These are phyloP conservation scores for Helotiales sp. DNA, from an alignment of 2,329 filamentous ascomycete species.

Conservation along the genomic window DNA sequence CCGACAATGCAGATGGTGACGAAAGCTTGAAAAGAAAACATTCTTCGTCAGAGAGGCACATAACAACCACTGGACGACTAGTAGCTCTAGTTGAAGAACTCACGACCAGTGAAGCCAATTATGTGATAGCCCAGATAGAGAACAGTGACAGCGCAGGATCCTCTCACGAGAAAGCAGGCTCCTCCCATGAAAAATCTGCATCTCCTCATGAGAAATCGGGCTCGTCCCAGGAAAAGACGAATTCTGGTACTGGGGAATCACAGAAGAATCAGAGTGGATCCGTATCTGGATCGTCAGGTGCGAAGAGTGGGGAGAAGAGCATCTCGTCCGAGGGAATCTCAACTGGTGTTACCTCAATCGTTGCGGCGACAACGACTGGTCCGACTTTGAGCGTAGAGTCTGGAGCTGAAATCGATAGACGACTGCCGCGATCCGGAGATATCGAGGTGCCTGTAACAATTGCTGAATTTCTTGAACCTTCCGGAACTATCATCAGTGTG, in stretches of 20 bases:
- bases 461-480: slow-evolving; percentile 25
- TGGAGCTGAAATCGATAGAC: not conserved
- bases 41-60: not conserved
- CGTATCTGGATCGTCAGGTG: slow-evolving; percentile 2
- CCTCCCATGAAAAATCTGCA: not conserved
- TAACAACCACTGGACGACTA: slow-evolving; percentile 20
- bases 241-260: slow-evolving; percentile 1
- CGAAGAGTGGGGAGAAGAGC: slow-evolving; percentile 27
- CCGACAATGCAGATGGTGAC: not conserved
- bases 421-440: not conserved
- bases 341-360: not conserved
- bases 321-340: slow-evolving; percentile 31
- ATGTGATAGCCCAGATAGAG: slow-evolving; percentile 15
- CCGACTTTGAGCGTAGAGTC: not conserved
- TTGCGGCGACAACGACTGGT: not conserved
- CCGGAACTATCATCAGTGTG: slow-evolving; percentile 22
- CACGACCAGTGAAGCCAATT: slow-evolving; percentile 26
- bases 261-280: not conserved
- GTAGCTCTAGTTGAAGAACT: slow-evolving; percentile 21
- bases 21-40: not conserved
- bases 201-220: slow-evolving; percentile 15
- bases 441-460: not conserved
- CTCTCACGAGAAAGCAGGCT: slow-evolving; percentile 9
- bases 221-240: not conserved
- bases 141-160: slow-evolving; percentile 15